Evolutionary conservation across 176 grass and related monocot genomes (phyloP).

Genomic region (Hordeum marinum): DNA sequence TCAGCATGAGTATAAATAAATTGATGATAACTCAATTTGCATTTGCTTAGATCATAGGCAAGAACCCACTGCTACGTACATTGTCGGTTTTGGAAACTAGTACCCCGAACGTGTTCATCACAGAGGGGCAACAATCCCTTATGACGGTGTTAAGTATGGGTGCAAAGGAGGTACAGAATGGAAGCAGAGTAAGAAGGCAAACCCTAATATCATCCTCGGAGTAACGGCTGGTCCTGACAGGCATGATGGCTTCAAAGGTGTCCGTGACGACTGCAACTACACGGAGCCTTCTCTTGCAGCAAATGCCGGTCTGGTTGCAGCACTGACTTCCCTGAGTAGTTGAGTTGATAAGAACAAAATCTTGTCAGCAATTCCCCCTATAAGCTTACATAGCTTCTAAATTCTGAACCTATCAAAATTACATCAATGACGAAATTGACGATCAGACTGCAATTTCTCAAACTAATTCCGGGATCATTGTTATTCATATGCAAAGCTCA

Average conservation of each 20-base stretch:
- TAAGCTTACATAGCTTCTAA: too few species aligned
- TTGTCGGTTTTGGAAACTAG: constrained; percentile 72
- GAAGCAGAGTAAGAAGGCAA: constrained; percentile 76
- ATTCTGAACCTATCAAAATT: too few species aligned
- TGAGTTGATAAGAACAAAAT: constrained; percentile 77
- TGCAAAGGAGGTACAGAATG: constrained; percentile 85
- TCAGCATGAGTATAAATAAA: not conserved
- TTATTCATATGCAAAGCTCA: constrained; percentile 45
- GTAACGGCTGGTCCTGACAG: constrained; percentile 78
- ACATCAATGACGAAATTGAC: not conserved
- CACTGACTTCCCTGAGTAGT: too few species aligned
- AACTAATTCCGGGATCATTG: constrained; percentile 41
- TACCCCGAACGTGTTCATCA: constrained; percentile 77
- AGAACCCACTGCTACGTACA: constrained; percentile 48
- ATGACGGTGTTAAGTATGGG: constrained; percentile 76
- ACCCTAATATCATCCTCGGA: constrained; percentile 69
- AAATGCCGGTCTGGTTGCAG: constrained; percentile 77
- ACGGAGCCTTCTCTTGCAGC: constrained; percentile 71
- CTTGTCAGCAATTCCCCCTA: constrained; percentile 81
- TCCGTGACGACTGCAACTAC: constrained; percentile 69
- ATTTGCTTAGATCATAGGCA: constrained; percentile 83
- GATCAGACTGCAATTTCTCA: constrained; percentile 32
- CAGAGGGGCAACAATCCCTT: constrained; percentile 81
- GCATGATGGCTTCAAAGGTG: constrained; percentile 78
- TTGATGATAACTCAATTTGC: constrained; percentile 18